Evolutionary conservation across 2,329 filamentous ascomycete genomes (phyloP), one percentile per base, ranked within the genome.

Genomic region (Cladorrhinum sp.): DNA sequence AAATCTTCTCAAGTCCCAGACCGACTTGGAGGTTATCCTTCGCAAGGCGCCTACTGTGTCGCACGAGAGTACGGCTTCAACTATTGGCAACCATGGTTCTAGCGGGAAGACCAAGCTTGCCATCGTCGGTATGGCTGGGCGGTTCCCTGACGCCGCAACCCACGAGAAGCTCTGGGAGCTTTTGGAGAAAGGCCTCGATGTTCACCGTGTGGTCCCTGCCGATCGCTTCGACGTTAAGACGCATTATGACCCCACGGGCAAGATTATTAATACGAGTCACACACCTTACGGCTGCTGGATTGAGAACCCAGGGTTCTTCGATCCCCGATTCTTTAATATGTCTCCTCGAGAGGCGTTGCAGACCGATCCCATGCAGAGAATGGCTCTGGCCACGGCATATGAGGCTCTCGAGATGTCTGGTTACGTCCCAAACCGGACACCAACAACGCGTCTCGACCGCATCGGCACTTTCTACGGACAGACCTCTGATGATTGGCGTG

Each of bases 261-360:
- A 91, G 73, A 81, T 78, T 29, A 86, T 87, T 72, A 93, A 92
- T 76, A 92, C 89, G 60, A 89, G 85, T 57, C 87, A 90, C 73
- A 91, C 89, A 1, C 88, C 87, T 2, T 91, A 86, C 67, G 90
- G 90, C 16, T 91, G 88, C 76, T 92, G 78, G 77, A 82, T 91
- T 65, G 85, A 91, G 63, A 83, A 92, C 63, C 89, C 90, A 0
- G 89, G 89, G 58, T 79, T 89, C 52, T 93, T 93, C 69, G 90
- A 93, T 68, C 87, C 89, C n/a, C 81, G 87, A 1, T 93, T 93
- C 76, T 93, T 93, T 82, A 92, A 92, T 74, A 92, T 93, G 87
- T 92, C 89, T 36, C 89, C 90, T 5, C 85, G 89, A 67, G 90
- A 93, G 74, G 91, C 91, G 25, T 84, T 85, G 55, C 89, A 92